Evolutionary conservation across 257 asterid genomes (phyloP).

Genomic region (Vinca minor): DNA sequence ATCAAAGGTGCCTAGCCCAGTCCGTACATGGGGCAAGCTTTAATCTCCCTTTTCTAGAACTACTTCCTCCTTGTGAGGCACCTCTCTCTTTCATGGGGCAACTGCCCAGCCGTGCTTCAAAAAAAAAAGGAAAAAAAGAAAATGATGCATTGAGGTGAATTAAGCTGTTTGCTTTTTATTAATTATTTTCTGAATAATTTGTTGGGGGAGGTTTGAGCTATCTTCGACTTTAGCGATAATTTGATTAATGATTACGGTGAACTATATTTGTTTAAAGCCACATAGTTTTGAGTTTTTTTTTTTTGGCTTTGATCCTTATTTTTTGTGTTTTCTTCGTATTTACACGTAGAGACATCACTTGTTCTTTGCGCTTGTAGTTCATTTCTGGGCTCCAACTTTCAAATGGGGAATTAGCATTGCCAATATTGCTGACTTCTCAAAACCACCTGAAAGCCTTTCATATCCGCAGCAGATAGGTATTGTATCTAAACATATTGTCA

Average conservation of each 20-base stretch:
- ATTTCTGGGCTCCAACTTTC: conserved; percentile 27
- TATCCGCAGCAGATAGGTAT: conserved; percentile 25
- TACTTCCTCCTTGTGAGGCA: too few species aligned
- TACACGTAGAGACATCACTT: neutral
- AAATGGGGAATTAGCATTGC: conserved; percentile 27
- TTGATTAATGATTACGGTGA: neutral
- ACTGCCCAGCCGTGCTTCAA: too few species aligned
- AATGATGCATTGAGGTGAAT: neutral
- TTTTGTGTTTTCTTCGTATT: neutral
- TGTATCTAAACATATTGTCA: neutral
- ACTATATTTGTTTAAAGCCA: neutral
- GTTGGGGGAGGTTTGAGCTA: neutral
- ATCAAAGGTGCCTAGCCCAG: too few species aligned
- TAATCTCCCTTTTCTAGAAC: too few species aligned
- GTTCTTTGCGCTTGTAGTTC: conserved; percentile 12
- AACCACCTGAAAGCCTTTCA: conserved; percentile 23
- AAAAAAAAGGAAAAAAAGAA: too few species aligned
- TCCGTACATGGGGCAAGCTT: too few species aligned
- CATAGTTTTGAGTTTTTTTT: neutral
- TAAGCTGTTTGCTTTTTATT: neutral
- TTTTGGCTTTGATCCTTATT: neutral
- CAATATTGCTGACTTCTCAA: conserved; percentile 20
- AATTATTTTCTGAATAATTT: neutral
- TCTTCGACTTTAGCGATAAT: neutral
- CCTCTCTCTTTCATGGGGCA: too few species aligned